These are phyloP conservation scores for Aureobasidium sp. DNA, from an alignment of 2,329 filamentous ascomycete genomes.

Conservation along the genomic window DNA sequence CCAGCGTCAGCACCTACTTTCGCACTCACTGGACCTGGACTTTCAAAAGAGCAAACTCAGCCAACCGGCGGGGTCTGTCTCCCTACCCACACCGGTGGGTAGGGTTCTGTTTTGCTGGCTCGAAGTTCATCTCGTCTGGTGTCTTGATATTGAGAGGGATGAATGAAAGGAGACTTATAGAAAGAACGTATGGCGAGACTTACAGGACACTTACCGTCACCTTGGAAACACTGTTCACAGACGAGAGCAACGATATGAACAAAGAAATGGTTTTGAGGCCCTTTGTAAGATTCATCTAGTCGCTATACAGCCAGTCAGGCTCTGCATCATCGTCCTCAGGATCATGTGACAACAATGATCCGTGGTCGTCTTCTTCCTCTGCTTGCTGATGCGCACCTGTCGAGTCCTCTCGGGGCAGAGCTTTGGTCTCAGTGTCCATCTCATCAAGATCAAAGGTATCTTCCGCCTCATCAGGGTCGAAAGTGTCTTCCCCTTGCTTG, in stretches of 20 bases:
- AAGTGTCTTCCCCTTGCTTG: constrained; percentile 13
- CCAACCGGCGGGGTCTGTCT: background rate
- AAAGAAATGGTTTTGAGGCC: background rate
- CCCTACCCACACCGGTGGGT: background rate
- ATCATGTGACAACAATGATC: constrained; percentile 51
- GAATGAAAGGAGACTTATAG: background rate
- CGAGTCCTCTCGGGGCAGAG: background rate
- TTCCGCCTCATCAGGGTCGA: constrained; percentile 15
- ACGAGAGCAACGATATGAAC: background rate
- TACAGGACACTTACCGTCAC: background rate
- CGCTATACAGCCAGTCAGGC: constrained; percentile 48
- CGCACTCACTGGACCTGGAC: background rate
- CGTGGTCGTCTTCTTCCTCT: constrained; percentile 31
- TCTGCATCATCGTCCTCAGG: constrained; percentile 59
- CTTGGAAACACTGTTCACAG: too few relatives aligned
- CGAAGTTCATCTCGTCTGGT: background rate
- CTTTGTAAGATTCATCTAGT: background rate
- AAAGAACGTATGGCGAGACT: background rate
- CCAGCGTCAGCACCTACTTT: background rate
- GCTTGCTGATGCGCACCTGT: background rate
- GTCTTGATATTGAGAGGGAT: background rate
- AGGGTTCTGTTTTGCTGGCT: background rate
- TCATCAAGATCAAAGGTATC: constrained; percentile 27
- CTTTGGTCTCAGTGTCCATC: background rate
- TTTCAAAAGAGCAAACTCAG: background rate